Base-by-base conservation (phyloP, 208 protist genomes). In the Borovskyia barvae region DNA sequence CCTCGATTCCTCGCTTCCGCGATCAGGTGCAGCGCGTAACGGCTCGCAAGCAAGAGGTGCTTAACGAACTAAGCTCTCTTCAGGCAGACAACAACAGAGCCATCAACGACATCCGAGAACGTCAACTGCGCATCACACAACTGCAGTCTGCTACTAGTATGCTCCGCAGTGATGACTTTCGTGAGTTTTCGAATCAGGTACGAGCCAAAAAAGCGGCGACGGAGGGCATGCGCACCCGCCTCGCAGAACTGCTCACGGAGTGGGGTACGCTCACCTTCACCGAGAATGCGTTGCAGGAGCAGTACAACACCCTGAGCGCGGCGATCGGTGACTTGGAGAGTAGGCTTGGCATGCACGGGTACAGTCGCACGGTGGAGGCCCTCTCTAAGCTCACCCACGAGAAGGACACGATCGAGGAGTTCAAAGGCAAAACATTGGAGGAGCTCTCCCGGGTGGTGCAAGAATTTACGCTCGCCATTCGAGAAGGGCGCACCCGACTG, bases 341-440 rank as follows among this genome's bases (percentile, higher is more conserved):
- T 63, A 89, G 85, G 63, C 66, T 95, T n/a, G 89, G 89, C 9
- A 28, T 93, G 39, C 89, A 87, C 50, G 89, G 89, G 19, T 95
- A 94, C 79, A 89, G 79, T 55, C 80, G 76, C 47, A 88, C 87
- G 33, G 69, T 90, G 42, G 82, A 94, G 64, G 62, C 74, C n/a
- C 69, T 96, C 9, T 82, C 72, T 29, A 80, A 87, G 72, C 75
- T 96, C 33, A 86, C 82, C 5, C 67, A 79, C 29, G 82, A 96
- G 75, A 91, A 91, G 65, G 76, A 94, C 55, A 73, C 76, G 5
- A 76, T 94, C 28, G 87, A 96, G 65, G 83, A 86, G 72, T 47
- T 92, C 11, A 96, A 96, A 70, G 85, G 87, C 20, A 89, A 91
- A 63, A 96, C 87, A 24, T 67, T 96, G 5, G 87, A 96, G 56